Conservation (phyloP, 257 asterid species). For the Capsicum chinense region DNA sequence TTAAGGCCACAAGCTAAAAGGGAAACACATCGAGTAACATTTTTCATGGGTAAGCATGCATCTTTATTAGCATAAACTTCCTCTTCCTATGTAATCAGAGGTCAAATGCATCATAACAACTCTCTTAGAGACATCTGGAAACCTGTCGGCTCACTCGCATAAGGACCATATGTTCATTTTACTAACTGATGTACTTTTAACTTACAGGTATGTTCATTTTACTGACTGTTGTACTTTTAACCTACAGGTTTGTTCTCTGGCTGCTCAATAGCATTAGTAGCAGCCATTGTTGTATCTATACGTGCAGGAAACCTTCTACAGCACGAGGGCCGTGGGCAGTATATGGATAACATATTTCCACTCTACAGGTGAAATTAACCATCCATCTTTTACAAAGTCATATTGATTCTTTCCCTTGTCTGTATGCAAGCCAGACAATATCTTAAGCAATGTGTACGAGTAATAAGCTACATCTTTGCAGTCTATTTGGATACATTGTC, state of each 20-base stretch:
- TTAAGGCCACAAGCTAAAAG: slow-evolving; percentile 63
- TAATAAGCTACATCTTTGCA: slow-evolving; percentile 37
- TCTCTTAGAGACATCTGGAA: neutral
- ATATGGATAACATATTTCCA: slow-evolving; percentile 79
- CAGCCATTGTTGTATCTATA: slow-evolving; percentile 47
- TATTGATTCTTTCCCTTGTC: neutral
- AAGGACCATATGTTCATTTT: neutral
- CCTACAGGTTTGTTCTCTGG: slow-evolving; percentile 72
- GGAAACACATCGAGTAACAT: slow-evolving; percentile 73
- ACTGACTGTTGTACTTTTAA: slow-evolving; percentile 1
- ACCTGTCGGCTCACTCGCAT: neutral
- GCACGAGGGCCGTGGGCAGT: slow-evolving; percentile 44
- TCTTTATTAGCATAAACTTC: neutral
- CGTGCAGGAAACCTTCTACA: slow-evolving; percentile 59
- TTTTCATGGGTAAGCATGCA: slow-evolving; percentile 61
- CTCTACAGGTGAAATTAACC: slow-evolving; percentile 63
- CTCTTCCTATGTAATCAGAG: neutral
- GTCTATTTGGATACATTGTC: slow-evolving; percentile 66
- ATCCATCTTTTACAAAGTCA: neutral
- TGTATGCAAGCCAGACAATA: neutral
- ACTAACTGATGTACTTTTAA: slow-evolving; percentile 4
- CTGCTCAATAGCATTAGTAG: slow-evolving; percentile 68
- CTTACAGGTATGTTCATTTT: slow-evolving; percentile 56
- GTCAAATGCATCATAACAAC: neutral
- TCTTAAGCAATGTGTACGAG: neutral